A percentile compares a stretch with the other conserved stretches of the same genome.
Conservation (phyloP, 2,329 filamentous ascomycete genomes). For the Hymenoscyphus scutula region DNA sequence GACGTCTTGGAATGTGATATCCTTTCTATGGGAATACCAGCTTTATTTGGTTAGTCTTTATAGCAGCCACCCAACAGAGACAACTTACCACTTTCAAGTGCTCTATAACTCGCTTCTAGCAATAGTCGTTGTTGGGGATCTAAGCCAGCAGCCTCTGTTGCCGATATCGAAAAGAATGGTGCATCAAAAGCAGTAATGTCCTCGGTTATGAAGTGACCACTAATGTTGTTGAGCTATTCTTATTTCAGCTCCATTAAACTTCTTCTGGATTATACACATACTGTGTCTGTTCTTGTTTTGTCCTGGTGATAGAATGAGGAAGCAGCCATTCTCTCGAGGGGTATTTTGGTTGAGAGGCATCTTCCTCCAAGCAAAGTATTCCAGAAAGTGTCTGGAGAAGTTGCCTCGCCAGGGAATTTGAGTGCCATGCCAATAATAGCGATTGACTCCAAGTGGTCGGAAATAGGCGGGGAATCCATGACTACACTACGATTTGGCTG, state of each 20-base stretch:
- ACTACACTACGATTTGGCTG: neutral
- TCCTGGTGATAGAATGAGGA: constrained; percentile 43
- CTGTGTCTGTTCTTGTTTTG: constrained; percentile 21
- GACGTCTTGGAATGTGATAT: constrained; percentile 24
- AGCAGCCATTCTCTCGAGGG: constrained; percentile 44
- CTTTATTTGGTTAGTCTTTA: neutral
- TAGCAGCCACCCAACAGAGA: neutral
- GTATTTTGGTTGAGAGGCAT: constrained; percentile 46
- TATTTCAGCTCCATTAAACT: neutral
- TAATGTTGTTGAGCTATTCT: neutral
- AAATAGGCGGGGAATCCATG: neutral
- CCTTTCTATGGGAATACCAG: constrained; percentile 13
- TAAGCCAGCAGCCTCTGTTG: constrained; percentile 48
- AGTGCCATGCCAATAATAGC: constrained; percentile 52
- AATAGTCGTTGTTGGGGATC: constrained; percentile 41
- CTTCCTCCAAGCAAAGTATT: constrained; percentile 70
- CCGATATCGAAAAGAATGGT: constrained; percentile 40
- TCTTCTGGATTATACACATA: neutral
- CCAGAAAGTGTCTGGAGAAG: constrained; percentile 63
- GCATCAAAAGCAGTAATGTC: constrained; percentile 40
- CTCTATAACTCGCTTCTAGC: constrained; percentile 17
- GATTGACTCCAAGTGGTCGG: constrained; percentile 34
- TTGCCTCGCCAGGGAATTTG: constrained; percentile 50
- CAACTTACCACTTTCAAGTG: constrained; percentile 17
- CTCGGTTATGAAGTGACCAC: constrained; percentile 35